phyloP scores from a whole-genome alignment of 352 stramenopile genomes.

The Halophytophthora batemanensis region DNA sequence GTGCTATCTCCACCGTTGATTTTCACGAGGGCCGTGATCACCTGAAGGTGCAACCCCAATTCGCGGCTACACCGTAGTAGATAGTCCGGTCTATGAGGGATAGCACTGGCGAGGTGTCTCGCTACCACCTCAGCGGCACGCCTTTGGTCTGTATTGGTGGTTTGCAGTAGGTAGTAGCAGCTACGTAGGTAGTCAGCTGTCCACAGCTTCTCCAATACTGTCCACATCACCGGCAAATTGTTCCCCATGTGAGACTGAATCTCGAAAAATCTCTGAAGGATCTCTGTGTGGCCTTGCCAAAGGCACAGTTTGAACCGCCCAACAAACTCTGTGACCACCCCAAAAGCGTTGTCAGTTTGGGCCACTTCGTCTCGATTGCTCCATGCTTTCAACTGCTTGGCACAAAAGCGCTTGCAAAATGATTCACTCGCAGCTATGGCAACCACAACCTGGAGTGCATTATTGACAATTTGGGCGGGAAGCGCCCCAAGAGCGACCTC shows the following conservation, averaged over 20 bases:
- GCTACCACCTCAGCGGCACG: slow-evolving; percentile 3
- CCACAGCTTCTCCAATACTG: slow-evolving; percentile 10
- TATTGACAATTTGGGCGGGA: slow-evolving; percentile 7
- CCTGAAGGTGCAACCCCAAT: slow-evolving; percentile 6
- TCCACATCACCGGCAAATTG: slow-evolving; percentile 9
- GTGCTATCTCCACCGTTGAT: slow-evolving; percentile 3
- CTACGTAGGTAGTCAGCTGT: slow-evolving; percentile 7
- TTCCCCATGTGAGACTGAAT: slow-evolving; percentile 12
- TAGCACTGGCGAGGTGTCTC: slow-evolving; percentile 7
- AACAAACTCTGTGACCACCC: slow-evolving; percentile 7
- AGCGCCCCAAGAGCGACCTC: slow-evolving; percentile 13
- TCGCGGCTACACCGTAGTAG: slow-evolving; percentile 7
- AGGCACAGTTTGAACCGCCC: slow-evolving; percentile 17
- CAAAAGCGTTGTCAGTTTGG: background rate
- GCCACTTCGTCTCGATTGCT: background rate
- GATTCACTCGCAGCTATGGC: slow-evolving; percentile 9
- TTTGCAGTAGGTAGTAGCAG: slow-evolving; percentile 9
- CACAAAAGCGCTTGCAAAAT: slow-evolving; percentile 15
- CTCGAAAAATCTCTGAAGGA: slow-evolving; percentile 13
- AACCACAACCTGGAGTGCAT: slow-evolving; percentile 10
- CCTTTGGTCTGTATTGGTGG: background rate
- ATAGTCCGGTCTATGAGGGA: slow-evolving; percentile 14
- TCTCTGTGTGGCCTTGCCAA: slow-evolving; percentile 12
- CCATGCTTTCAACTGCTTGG: slow-evolving; percentile 1
- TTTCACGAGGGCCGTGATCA: slow-evolving; percentile 3